These are phyloP conservation scores for Aquanectria penicillioides DNA, from an alignment of 2,329 filamentous ascomycete species.

Conservation along the genomic window DNA sequence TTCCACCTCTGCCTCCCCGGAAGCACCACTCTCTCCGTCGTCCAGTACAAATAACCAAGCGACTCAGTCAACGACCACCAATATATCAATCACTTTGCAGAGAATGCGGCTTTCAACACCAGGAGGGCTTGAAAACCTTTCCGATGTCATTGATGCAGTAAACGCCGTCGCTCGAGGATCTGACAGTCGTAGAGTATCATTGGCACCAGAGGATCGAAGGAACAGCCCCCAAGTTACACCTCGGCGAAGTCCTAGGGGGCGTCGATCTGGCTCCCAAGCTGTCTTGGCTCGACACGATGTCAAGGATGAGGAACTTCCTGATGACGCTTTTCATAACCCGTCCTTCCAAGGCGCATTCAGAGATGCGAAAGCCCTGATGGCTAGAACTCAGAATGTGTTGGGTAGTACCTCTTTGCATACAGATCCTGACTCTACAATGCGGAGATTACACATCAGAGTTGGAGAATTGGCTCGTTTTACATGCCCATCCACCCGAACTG, in stretches of 20 bases:
- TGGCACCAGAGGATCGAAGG: conserved; percentile 19
- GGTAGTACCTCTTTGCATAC: conserved; percentile 46
- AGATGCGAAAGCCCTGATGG: conserved; percentile 47
- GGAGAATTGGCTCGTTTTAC: conserved; percentile 48
- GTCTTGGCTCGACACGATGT: conserved; percentile 34
- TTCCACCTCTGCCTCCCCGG: conserved; percentile 26
- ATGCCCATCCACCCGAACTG: conserved; percentile 50
- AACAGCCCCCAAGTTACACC: conserved; percentile 1
- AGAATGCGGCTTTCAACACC: conserved; percentile 21
- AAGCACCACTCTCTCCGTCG: not conserved
- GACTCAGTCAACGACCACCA: too few relatives aligned
- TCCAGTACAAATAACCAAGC: not conserved
- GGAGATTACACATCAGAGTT: conserved; percentile 46
- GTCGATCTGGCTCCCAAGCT: conserved; percentile 22
- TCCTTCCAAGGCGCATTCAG: conserved; percentile 47
- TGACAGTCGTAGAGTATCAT: conserved; percentile 14
- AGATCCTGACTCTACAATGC: conserved; percentile 52
- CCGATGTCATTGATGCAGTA: conserved; percentile 11
- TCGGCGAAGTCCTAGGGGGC: conserved; percentile 4
- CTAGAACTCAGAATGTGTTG: conserved; percentile 44
- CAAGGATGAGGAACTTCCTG: conserved; percentile 45
- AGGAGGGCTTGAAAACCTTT: conserved; percentile 4
- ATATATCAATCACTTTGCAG: not conserved
- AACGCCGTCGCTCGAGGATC: conserved; percentile 18
- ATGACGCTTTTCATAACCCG: conserved; percentile 49